Conservation (phyloP, 2,329 filamentous ascomycete species). For the Arthroderma sp. region DNA sequence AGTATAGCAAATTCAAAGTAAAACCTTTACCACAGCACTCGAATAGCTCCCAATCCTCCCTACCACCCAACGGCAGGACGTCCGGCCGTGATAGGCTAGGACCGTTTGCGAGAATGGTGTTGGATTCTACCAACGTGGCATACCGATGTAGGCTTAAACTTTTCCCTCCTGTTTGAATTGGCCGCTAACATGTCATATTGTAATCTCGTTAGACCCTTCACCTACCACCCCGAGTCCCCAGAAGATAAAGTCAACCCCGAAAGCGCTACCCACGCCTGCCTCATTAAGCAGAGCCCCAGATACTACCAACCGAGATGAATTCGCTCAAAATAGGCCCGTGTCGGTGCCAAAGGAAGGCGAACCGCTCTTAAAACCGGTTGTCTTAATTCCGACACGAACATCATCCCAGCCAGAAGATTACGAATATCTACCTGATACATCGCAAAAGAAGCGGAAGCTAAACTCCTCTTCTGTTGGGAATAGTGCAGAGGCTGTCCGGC, state of each 20-base stretch:
- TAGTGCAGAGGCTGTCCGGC: slow-evolving; percentile 42
- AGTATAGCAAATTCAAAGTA: slow-evolving; percentile 30
- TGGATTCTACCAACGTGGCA: slow-evolving; percentile 34
- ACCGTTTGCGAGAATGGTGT: slow-evolving; percentile 42
- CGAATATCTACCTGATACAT: slow-evolving; percentile 24
- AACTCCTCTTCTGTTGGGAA: slow-evolving; percentile 41
- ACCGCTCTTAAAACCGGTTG: slow-evolving; percentile 23
- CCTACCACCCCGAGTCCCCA: slow-evolving; percentile 13
- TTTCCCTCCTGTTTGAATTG: neutral
- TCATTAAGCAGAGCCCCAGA: slow-evolving; percentile 8
- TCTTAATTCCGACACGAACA: slow-evolving; percentile 36
- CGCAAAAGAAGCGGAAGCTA: slow-evolving; percentile 35
- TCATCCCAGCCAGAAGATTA: slow-evolving; percentile 29
- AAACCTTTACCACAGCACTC: slow-evolving; percentile 14
- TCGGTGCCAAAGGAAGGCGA: neutral
- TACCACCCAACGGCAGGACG: slow-evolving; percentile 12
- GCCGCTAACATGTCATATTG: slow-evolving; percentile 2
- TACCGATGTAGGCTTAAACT: slow-evolving; percentile 27
- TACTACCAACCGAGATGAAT: neutral
- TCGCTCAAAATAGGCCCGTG: too few relatives aligned
- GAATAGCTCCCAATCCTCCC: slow-evolving; percentile 11
- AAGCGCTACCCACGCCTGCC: slow-evolving; percentile 9
- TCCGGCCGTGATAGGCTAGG: slow-evolving; percentile 29
- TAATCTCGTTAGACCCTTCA: slow-evolving; percentile 20
- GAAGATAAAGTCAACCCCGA: slow-evolving; percentile 11